Evolutionary conservation across 768 basidiomycete genomes (phyloP), one percentile per base, ranked within the genome.

Genomic region (Boletus eberwhitei): DNA sequence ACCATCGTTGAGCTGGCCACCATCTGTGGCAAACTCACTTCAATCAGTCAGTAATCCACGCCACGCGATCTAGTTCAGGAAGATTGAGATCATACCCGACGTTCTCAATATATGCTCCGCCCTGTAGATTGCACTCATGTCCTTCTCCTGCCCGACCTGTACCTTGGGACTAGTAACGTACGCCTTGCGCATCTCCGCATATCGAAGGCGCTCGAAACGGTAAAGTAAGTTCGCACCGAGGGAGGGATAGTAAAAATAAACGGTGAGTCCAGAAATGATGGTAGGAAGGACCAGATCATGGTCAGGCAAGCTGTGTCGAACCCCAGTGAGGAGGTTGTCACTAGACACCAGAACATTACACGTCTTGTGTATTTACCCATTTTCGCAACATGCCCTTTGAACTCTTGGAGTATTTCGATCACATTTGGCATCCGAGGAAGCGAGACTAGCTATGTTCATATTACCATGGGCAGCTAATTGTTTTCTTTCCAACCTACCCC

Each of bases 181-280:
- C 57, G 73, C 71, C 64, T 86, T 85, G 41, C 89, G 81, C 22
- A 91, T 80, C 45, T 87, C 84, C 6, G 87, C 86, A 58, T 96
- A 98, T 70, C 98, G 95, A 7, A 85, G 84, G 19, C 96, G 83
- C 70, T 99, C 96, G 60, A 96, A 94, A 19, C 93, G 87, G 66
- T 98, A 99, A 5, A 98, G 79, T 26, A 99, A 80, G 70, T 91
- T 94, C 53, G 88, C 84, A 5, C 96, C 89, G 2, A 92, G 80
- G 0, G 93, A 87, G 32, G 91, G 88, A n/a, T n/a, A 4, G 70
- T 99, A 93, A 66, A 99, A 99, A 75, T 99, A 98, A 42, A 89
- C 80, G 47, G 85, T 82, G 12, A 98, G 77, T 1, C 96, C 96
- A 2, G 89, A 83, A 40, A 92, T 76, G 52, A 97, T 85, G 5